Base-by-base conservation (phyloP, 768 basidiomycete species). In the Lactifluus pinguis region DNA sequence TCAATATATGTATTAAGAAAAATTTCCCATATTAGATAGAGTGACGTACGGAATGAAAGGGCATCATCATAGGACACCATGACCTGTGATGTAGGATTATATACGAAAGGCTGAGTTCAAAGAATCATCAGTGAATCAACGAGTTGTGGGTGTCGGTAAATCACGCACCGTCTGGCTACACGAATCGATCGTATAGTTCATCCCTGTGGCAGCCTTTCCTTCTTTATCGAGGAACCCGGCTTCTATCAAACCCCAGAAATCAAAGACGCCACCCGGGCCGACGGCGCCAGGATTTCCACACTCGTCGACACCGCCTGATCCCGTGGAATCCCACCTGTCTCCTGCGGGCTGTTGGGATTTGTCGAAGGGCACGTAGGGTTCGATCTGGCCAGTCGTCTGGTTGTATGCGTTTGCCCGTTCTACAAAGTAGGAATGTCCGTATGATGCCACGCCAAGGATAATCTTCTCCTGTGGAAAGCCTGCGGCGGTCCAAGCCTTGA, bases 401-500 rank as follows among this genome's bases (percentile, higher is more conserved):
- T 69, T 60, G 60, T 79, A 67, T 0, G 82, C 82, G 39, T 73
- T 65, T 19, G 60, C 65, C 4, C 69, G 49, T 8, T 76, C 68
- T 42, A 81, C 77, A 11, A 64, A 21, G 77, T 77, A 94, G 21
- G 89, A 83, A 73, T 92, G 92, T 0, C 90, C 91, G 72, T 92
- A 95, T 17, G 86, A 75, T 13, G 93, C 83, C 0, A 95, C 84
- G 55, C 93, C 95, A 7, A 98, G 82, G 32, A 92, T 82, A 59
- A 95, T 85, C 74, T 88, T 74, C 55, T 78, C 21, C 13, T 9
- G 0, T 0, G 63, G 65, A n/a, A 66, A 61, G 11, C 60, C 60
- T 7, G 65, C 65, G 9, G 11, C 17, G 7, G 25, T 39, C 65
- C 65, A 66, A 5, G 57, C 57, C 21, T 55, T 36, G 3, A 66